Evolutionary conservation across 1,284 basidiomycete species (phyloP).

Genomic region (Ustilago tritici): DNA sequence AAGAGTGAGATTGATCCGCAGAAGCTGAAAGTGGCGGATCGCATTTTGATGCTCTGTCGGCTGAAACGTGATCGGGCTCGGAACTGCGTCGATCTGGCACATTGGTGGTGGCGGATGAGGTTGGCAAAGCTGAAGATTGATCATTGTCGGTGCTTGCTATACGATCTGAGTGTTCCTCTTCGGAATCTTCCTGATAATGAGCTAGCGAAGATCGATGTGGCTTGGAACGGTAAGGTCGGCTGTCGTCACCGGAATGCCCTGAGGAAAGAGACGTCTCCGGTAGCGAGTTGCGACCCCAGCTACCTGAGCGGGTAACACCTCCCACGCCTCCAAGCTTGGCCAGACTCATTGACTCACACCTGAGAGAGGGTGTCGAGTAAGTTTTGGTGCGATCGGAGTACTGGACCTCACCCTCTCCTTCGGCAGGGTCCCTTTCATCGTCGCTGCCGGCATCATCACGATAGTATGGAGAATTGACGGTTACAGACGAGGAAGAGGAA

Average conservation of each 20-base stretch:
- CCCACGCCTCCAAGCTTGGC: constrained; percentile 61
- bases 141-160: not conserved
- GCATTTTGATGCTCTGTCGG: not conserved
- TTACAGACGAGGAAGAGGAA: not conserved
- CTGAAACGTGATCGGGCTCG: constrained; percentile 14
- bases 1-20: constrained; percentile 12
- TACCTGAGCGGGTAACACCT: constrained; percentile 61
- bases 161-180: constrained; percentile 20
- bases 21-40: constrained; percentile 12
- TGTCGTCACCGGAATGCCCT: constrained; percentile 18
- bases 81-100: constrained; percentile 17
- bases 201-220: constrained; percentile 33
- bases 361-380: constrained; percentile 22
- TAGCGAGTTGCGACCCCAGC: constrained; percentile 52
- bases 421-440: constrained; percentile 20
- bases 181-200: constrained; percentile 24
- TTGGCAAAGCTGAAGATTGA: constrained; percentile 7
- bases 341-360: constrained; percentile 49
- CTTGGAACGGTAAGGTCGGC: constrained; percentile 21
- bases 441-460: constrained; percentile 27
- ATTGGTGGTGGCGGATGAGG: not conserved
- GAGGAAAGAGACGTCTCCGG: constrained; percentile 25
- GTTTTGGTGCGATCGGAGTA: constrained; percentile 22
- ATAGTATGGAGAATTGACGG: constrained; percentile 7
- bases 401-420: constrained; percentile 25